Conservation (phyloP, 208 protist species). For the Acanthamoeba divionensis region DNA sequence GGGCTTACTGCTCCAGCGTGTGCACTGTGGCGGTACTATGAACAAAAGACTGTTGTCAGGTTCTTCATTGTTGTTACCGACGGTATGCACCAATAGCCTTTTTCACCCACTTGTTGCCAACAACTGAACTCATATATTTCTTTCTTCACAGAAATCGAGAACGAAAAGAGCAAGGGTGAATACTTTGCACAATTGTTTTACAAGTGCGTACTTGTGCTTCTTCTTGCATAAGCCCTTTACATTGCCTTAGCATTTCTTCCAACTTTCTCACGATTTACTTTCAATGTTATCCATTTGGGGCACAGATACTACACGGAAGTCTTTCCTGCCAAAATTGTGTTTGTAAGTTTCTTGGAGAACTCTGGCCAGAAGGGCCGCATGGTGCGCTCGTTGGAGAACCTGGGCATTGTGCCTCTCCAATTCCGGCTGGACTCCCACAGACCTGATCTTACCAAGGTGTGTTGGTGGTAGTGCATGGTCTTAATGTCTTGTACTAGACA, state of each 20-base stretch:
- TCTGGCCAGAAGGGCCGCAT: conserved; percentile 10
- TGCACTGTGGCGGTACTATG: conserved; percentile 8
- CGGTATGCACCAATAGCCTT: neutral
- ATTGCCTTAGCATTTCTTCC: too few species aligned
- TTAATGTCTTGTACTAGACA: too few species aligned
- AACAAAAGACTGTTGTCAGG: conserved; percentile 55
- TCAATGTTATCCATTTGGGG: too few species aligned
- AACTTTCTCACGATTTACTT: too few species aligned
- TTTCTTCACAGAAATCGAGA: conserved; percentile 59
- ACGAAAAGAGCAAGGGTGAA: conserved; percentile 50
- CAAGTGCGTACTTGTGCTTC: too few species aligned
- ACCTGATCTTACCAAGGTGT: conserved; percentile 47
- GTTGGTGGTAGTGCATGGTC: too few species aligned
- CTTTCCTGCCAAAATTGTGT: conserved; percentile 61
- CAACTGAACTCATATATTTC: neutral
- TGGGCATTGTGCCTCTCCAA: conserved; percentile 12
- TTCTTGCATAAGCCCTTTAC: too few species aligned
- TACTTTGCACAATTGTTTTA: conserved; percentile 60
- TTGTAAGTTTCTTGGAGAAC: conserved; percentile 69
- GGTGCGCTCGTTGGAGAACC: conserved; percentile 6
- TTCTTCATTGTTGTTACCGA: conserved; percentile 69
- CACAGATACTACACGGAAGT: conserved; percentile 66
- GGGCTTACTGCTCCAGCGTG: conserved; percentile 57
- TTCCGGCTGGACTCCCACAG: conserved; percentile 40
- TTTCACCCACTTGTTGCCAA: neutral